Conservation (phyloP, 257 asterid genomes). For the Nicotiana tomentosiformis region DNA sequence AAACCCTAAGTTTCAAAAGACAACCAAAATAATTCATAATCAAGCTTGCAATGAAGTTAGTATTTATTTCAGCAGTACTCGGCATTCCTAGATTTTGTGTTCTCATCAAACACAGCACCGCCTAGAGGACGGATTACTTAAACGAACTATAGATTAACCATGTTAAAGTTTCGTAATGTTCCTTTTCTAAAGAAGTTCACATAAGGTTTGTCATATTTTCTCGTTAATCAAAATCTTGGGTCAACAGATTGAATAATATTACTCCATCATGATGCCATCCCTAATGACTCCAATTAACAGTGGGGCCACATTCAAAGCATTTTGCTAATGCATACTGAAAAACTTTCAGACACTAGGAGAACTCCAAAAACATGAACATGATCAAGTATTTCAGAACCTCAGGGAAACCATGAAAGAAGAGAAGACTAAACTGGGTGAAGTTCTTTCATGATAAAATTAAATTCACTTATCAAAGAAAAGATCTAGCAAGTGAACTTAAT, state of each 20-base stretch:
- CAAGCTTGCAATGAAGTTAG: background rate
- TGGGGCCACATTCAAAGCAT: background rate
- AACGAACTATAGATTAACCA: background rate
- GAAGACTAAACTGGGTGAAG: background rate
- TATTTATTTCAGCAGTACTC: background rate
- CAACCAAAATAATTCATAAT: background rate
- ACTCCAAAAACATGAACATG: background rate
- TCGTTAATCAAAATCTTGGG: background rate
- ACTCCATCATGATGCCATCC: background rate
- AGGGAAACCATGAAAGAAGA: background rate
- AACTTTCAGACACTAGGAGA: background rate
- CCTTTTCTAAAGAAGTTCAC: background rate
- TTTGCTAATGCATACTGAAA: background rate
- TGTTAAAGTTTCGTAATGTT: background rate
- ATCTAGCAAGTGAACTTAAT: background rate
- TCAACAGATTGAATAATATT: background rate
- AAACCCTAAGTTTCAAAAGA: background rate
- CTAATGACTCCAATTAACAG: background rate
- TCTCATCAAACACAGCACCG: background rate
- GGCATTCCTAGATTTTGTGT: background rate
- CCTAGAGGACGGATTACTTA: background rate
- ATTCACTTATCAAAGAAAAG: background rate
- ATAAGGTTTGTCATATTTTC: background rate
- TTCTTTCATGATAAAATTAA: background rate
- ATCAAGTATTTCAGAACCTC: background rate